Evolutionary conservation across 352 stramenopile species (phyloP).

Genomic region (Aphanomyces invadans): DNA sequence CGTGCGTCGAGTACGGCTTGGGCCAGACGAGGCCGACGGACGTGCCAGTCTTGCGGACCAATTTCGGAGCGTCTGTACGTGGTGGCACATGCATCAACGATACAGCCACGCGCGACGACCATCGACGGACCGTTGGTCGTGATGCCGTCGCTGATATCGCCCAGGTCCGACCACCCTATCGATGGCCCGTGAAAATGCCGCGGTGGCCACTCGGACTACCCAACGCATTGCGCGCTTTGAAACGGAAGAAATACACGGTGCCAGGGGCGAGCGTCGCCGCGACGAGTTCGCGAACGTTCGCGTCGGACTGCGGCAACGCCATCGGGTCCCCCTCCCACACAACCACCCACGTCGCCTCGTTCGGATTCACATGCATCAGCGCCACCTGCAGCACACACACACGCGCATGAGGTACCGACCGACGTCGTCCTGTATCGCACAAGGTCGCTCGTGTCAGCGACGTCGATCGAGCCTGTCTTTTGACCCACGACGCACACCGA

Average conservation of each 20-base stretch:
- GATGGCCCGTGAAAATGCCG: neutral
- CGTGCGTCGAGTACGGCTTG: slow-evolving; percentile 41
- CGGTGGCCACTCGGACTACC: too few species aligned
- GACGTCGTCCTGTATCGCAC: neutral
- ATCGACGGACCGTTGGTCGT: slow-evolving; percentile 41
- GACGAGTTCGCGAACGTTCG: slow-evolving; percentile 30
- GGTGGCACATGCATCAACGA: too few species aligned
- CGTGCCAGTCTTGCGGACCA: slow-evolving; percentile 29
- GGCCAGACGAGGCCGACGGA: slow-evolving; percentile 43
- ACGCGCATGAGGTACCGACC: neutral
- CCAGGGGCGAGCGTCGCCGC: slow-evolving; percentile 34
- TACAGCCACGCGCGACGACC: too few species aligned
- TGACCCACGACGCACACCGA: slow-evolving; percentile 37
- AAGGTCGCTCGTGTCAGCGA: slow-evolving; percentile 28
- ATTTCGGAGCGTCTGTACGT: slow-evolving; percentile 30
- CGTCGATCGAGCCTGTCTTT: slow-evolving; percentile 35
- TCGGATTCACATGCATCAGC: slow-evolving; percentile 20
- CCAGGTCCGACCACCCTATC: slow-evolving; percentile 38
- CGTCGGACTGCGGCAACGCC: neutral
- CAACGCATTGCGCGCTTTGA: slow-evolving; percentile 37
- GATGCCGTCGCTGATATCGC: slow-evolving; percentile 42
- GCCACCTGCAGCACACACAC: neutral
- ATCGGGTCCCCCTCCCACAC: slow-evolving; percentile 4
- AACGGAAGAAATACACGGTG: slow-evolving; percentile 44
- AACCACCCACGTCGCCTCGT: neutral